Evolutionary conservation across 164 flowering plant species (phyloP).

Genomic region (Litsea cubeba): DNA sequence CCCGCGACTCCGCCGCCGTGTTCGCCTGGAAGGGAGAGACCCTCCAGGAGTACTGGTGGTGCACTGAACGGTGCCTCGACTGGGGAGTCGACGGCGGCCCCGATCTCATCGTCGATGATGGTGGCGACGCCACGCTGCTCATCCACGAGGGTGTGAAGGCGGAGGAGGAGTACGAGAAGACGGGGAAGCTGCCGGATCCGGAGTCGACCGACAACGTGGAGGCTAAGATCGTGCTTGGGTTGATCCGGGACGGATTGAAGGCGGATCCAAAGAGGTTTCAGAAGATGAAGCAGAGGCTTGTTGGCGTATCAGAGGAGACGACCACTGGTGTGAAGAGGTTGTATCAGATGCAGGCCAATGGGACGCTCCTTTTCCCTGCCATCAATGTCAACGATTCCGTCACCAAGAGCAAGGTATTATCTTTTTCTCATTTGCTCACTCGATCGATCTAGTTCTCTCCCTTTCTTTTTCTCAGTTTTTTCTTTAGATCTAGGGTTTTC

Average conservation of each 20-base stretch:
- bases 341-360: slow-evolving; percentile 31
- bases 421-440: too few relatives aligned
- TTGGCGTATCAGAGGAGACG: slow-evolving; percentile 37
- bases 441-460: neutral
- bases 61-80: slow-evolving; percentile 30
- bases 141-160: slow-evolving; percentile 33
- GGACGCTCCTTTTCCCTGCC: slow-evolving; percentile 27
- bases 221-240: slow-evolving; percentile 34
- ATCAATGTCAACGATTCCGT: slow-evolving; percentile 26
- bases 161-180: slow-evolving; percentile 26
- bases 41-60: slow-evolving; percentile 40
- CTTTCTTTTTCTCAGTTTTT: neutral
- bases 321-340: slow-evolving; percentile 35
- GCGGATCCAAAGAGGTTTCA: slow-evolving; percentile 32
- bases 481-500: neutral
- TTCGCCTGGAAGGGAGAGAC: slow-evolving; percentile 29
- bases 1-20: slow-evolving; percentile 31
- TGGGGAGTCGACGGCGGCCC: slow-evolving; percentile 34
- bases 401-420: slow-evolving; percentile 23
- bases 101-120: slow-evolving; percentile 34
- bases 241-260: slow-evolving; percentile 35
- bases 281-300: slow-evolving; percentile 34
- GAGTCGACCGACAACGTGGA: slow-evolving; percentile 34
- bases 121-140: slow-evolving; percentile 27
- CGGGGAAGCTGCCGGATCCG: slow-evolving; percentile 34